Percentiles rank a stretch among this genome's conserved stretches.
These are phyloP conservation scores for Phanerodontia chrysosporium DNA, from an alignment of 768 basidiomycete species.

Conservation along the genomic window DNA sequence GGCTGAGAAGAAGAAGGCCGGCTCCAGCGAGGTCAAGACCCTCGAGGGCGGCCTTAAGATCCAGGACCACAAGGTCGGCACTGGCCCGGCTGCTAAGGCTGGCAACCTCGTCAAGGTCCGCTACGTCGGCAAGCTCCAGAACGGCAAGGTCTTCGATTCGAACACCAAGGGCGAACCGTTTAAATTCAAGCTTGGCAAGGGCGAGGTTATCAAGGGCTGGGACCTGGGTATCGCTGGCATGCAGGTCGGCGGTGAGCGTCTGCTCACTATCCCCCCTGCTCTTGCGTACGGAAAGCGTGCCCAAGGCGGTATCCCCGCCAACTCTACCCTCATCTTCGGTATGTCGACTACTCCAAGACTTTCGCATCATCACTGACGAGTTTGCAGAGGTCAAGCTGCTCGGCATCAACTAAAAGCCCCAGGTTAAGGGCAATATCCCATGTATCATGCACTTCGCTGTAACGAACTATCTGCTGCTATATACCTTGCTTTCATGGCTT, in stretches of 20 bases:
- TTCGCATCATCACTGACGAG: conserved; percentile 1
- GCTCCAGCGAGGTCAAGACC: conserved; percentile 17
- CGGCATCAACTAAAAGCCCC: conserved; percentile 50
- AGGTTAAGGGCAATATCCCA: background rate
- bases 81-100: conserved; percentile 82
- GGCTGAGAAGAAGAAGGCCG: conserved; percentile 9
- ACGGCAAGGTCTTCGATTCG: conserved; percentile 74
- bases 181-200: conserved; percentile 54
- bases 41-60: conserved; percentile 58
- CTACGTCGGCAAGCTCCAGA: conserved; percentile 86
- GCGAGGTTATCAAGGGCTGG: conserved; percentile 96
- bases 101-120: conserved; percentile 83
- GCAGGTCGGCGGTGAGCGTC: conserved; percentile 86
- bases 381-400: conserved; percentile 67
- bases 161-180: conserved; percentile 79
- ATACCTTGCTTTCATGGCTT: conserved; percentile 1
- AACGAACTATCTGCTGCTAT: background rate
- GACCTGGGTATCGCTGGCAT: conserved; percentile 90
- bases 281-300: conserved; percentile 72
- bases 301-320: conserved; percentile 62
- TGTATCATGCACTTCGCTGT: background rate
- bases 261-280: conserved; percentile 66
- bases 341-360: conserved; percentile 22
- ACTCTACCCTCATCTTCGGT: conserved; percentile 84
- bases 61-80: conserved; percentile 72